Evolutionary conservation across 306 rosid genomes (phyloP), one percentile per base, ranked within the genome.

Genomic region (Sesbania bispinosa): DNA sequence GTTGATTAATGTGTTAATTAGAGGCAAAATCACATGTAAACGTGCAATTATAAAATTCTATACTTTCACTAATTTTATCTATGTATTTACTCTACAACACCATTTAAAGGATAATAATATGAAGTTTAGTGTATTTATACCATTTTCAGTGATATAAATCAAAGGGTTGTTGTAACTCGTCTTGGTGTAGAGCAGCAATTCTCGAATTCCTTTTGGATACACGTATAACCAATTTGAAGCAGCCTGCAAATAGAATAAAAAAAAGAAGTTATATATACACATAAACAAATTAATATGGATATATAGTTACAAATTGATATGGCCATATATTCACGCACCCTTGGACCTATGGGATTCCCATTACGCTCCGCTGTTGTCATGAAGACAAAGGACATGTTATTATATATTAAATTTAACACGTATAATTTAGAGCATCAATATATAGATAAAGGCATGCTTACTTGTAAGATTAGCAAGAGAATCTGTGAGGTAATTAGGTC

Each of bases 161-260:
- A 38, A 2, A 38, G 43, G 43, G 9, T 85, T 77, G 20, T 85
- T 53, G 60, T 87, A 89, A 69, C 69, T 85, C 24, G 6, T 18
- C 45, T 77, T 89, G 7, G 71, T 53, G 19, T 87, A 85, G 21
- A 73, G 14, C 62, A 87, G 38, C 10, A 80, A 3, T 1, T 85
- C 84, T 3, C 3, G 60, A 51, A 89, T 7, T 47, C 96, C 90
- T 66, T 13, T 73, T n/a, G 92, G 92, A 78, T 83, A 89, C 24
- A 79, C 74, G 3, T 67, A 68, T 2, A 85, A 62, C 90, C 88
- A 80, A 0, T 29, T 13, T 29, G 96, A 76, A 75, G 84, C 85
- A 47, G 80, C 76, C 87, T 85, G 78, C 55, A 66, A 38, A 0
- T 13, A 23, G 16, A 9, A 0, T 62, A 5, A 27, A 2, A 9